Evolutionary conservation across 441 rosid species (phyloP), one percentile per base, ranked within the genome.

Genomic region (Theobroma grandiflorum): DNA sequence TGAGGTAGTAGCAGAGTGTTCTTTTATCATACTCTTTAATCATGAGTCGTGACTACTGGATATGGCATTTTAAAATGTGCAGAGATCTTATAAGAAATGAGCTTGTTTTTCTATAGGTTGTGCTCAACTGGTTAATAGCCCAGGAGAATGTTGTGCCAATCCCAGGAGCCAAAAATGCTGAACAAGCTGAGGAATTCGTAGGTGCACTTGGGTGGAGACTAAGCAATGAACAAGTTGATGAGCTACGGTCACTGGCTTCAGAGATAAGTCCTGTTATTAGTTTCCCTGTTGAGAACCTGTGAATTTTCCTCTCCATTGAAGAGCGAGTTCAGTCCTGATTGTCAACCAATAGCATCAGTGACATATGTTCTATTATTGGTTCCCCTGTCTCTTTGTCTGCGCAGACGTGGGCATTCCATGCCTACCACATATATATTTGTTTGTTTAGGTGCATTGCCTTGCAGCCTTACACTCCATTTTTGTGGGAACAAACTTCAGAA

Each of bases 181-280:
- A 92, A 77, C 99, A 96, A 80, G 98, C 94, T 0, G 80, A 66
- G 70, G 99, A 95, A 83, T 96, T 93, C 69, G 91, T 88, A 0
- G 98, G 98, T 82, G 98, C 98, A 0, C 84, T 93, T 58, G 98
- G 97, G 42, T 95, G 99, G 99, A 92, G 88, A 75, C 92, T 96
- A 50, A 80, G 87, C 5, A 38, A 64, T 11, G 89, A 90, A 12
- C 97, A 96, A 87, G 86, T 91, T 50, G 57, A 82, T 20, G 98
- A 93, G 88, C 91, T 96, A 63, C 92, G 96, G 55, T 91, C 98
- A 10, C 4, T 95, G 86, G 98, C 98, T 76, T 86, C 88, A 38
- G 86, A 87, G 72, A 82, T 87, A 59, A 80, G 72, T 42, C 91
- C 98, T 9, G 94, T 90, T 2, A 42, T 79, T 0, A 95, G 98